These are phyloP conservation scores for Verticillium isaacii DNA, from an alignment of 2,329 filamentous ascomycete species.

Conservation along the genomic window DNA sequence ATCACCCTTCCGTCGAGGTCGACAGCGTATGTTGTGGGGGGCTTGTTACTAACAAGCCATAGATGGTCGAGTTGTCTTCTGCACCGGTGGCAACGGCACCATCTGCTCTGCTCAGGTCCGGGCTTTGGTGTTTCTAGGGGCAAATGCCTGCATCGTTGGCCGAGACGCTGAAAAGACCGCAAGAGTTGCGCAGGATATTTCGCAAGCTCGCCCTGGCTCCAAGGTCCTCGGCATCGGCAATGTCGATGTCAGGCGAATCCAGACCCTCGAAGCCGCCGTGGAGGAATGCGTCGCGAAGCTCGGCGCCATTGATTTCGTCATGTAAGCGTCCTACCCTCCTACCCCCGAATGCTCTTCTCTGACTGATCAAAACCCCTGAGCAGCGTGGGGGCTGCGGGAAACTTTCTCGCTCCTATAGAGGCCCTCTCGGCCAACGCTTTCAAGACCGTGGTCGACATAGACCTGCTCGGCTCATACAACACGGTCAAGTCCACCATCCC, in stretches of 20 bases:
- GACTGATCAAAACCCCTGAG: not conserved
- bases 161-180: too few species aligned
- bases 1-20: too few species aligned
- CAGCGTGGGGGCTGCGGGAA: not conserved
- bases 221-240: too few species aligned
- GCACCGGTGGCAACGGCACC: too few species aligned
- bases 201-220: too few species aligned
- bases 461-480: constrained; percentile 3
- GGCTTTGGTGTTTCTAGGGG: too few species aligned
- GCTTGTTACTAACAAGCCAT: too few species aligned
- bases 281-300: not conserved
- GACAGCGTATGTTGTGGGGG: too few species aligned
- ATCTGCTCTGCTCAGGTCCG: too few species aligned
- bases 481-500: not conserved
- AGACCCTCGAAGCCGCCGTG: not conserved
- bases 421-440: not conserved
- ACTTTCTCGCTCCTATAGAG: not conserved
- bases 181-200: too few species aligned
- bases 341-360: not conserved
- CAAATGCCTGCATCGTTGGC: too few species aligned
- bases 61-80: too few species aligned
- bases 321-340: not conserved
- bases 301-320: not conserved
- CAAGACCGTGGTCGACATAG: constrained; percentile 1
- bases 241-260: not conserved